These are phyloP conservation scores for Dalechampia spathulata DNA, from an alignment of 441 rosid genomes.

Conservation along the genomic window DNA sequence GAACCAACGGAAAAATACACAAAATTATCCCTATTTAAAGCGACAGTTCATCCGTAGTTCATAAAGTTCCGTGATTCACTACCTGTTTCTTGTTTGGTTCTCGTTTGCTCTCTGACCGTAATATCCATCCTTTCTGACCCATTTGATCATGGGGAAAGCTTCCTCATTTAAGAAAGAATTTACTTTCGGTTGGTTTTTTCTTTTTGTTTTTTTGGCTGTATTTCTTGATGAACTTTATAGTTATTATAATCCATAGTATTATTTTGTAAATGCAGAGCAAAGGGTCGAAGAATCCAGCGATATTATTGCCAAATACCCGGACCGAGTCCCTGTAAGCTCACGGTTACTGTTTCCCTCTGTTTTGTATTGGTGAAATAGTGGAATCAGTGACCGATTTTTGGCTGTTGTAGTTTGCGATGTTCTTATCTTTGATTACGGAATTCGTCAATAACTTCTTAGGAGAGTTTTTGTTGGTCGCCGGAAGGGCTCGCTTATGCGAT, in stretches of 20 bases:
- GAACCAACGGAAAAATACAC: too few species aligned
- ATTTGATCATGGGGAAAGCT: conserved; percentile 35
- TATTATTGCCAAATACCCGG: conserved; percentile 57
- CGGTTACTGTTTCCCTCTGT: neutral
- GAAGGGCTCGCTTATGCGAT: too few species aligned
- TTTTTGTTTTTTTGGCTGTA: too few species aligned
- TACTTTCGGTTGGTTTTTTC: conserved; percentile 41
- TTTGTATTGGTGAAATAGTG: too few species aligned
- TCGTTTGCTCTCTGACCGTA: neutral
- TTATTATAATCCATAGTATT: neutral
- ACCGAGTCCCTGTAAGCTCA: conserved; percentile 64
- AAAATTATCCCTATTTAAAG: too few species aligned
- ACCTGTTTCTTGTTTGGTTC: neutral
- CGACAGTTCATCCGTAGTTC: too few species aligned
- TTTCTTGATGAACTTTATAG: neutral
- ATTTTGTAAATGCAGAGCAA: conserved; percentile 35
- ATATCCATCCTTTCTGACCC: too few species aligned
- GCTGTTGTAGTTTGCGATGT: too few species aligned
- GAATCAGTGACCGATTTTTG: too few species aligned
- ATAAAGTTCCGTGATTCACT: too few species aligned
- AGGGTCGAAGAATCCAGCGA: conserved; percentile 61
- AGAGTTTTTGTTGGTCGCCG: neutral
- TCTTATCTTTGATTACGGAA: too few species aligned
- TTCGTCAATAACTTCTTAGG: too few species aligned
- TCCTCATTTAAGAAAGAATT: conserved; percentile 62